Evolutionary conservation across 768 basidiomycete species (phyloP).

Genomic region (Cystofilobasidium bisporidii): DNA sequence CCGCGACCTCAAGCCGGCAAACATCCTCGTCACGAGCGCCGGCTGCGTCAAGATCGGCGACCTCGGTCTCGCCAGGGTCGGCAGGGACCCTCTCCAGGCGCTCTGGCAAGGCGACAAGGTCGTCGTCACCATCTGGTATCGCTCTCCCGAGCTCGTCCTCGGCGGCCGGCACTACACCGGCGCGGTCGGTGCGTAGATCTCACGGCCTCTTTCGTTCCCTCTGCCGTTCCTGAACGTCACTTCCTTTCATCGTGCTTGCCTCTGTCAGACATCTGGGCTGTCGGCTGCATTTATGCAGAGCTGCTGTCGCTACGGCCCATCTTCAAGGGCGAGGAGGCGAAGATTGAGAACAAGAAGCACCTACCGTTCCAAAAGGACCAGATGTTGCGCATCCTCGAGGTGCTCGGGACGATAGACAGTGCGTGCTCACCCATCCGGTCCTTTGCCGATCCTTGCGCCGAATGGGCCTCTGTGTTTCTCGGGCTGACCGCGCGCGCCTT

Average conservation of each 20-base stretch:
- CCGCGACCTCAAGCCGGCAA: constrained; percentile 95
- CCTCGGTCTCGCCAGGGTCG: constrained; percentile 81
- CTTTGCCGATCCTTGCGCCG: too few species aligned
- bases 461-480: too few species aligned
- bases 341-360: constrained; percentile 89
- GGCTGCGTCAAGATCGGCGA: constrained; percentile 98
- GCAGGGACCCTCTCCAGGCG: constrained; percentile 81
- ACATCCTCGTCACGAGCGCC: constrained; percentile 81
- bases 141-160: constrained; percentile 88
- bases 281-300: constrained; percentile 96
- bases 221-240: neutral
- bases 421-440: too few species aligned
- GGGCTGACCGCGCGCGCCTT: too few species aligned
- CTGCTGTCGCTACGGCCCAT: constrained; percentile 86
- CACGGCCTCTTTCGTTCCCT: neutral
- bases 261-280: constrained; percentile 74
- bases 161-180: constrained; percentile 97
- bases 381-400: constrained; percentile 88
- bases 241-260: neutral
- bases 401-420: constrained; percentile 82
- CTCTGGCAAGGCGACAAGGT: constrained; percentile 93
- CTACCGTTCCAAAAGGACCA: constrained; percentile 96
- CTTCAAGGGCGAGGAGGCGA: constrained; percentile 98
- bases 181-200: constrained; percentile 54
- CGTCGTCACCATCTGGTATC: constrained; percentile 99